Base-by-base conservation (phyloP, 2,329 filamentous ascomycete species). In the Xylogone sp. region DNA sequence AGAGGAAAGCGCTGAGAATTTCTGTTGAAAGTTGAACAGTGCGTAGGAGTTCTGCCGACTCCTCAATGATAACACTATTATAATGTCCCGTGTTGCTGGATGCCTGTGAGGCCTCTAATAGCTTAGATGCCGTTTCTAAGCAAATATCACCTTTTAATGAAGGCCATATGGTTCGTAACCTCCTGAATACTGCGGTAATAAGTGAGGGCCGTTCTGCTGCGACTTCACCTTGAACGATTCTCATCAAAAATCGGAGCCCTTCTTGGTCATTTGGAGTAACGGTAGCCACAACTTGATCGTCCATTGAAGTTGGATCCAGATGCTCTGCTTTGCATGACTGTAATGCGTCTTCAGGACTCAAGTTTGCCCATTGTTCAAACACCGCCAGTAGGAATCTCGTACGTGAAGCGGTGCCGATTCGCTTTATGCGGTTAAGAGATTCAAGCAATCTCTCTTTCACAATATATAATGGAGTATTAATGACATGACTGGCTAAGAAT, bases 341-440 rank as follows among this genome's bases (percentile, higher is more conserved):
- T 7, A 71, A 62, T 1, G 81, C 79, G 21, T 85, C 75, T 1
- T 72, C 68, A 9, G 75, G 71, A 10, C 71, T 69, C 20, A 88
- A 66, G 8, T 71, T 68, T 21, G 83, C 75, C 90, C 90, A 96
- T 63, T 78, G 76, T 51, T 81, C 76, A 27, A 96, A 74, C 3
- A 87, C 69, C 1, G 91, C 89, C n/a, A 93, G 71, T n/a, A 97
- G 72, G 20, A 87, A 75, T 57, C 87, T 84, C 1, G 84, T 88
- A 51, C 90, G 85, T 10, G 86, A 83, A 21, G 78, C 82, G 6
- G 74, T 73, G n/a, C 83, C 84, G 3, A 90, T 84, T 47, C 83
- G 79, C 62, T 90, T 90, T 47, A 92, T 75, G 49, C 83, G 79
- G 60, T 88, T 88, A 27, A 96, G 73, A 3, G 87, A 74, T 31